A percentile compares a stretch with the other conserved stretches of the same genome.
phyloP scores from a whole-genome alignment of 169 alveolate genomes.

The Babesia sp. region DNA sequence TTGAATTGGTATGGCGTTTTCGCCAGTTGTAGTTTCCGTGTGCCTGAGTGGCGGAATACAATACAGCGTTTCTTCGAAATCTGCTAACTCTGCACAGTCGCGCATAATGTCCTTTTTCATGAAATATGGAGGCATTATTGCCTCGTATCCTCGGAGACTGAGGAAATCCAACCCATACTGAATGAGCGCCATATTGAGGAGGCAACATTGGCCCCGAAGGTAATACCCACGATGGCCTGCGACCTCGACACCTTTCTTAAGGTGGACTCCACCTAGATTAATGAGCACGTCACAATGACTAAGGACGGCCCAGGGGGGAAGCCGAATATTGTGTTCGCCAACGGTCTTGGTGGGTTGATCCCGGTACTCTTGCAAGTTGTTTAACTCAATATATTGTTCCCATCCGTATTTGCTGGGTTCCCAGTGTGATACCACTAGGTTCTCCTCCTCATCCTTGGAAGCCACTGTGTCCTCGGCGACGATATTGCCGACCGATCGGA shows the following conservation, averaged over 20 bases:
- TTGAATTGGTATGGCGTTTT: not conserved
- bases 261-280: constrained; percentile 88
- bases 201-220: constrained; percentile 93
- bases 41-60: constrained; percentile 66
- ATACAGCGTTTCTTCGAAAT: constrained; percentile 96
- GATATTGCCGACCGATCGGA: constrained; percentile 89
- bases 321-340: constrained; percentile 11
- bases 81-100: constrained; percentile 96
- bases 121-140: constrained; percentile 97
- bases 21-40: constrained; percentile 22
- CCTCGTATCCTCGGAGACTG: constrained; percentile 89
- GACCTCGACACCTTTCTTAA: constrained; percentile 91
- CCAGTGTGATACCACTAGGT: constrained; percentile 89
- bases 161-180: constrained; percentile 92
- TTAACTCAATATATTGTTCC: constrained; percentile 46
- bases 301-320: constrained; percentile 67
- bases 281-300: constrained; percentile 93
- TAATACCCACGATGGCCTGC: constrained; percentile 99
- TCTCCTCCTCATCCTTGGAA: constrained; percentile 92
- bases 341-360: constrained; percentile 24
- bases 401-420: constrained; percentile 81
- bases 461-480: constrained; percentile 90
- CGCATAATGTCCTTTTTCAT: constrained; percentile 94
- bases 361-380: not conserved
- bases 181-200: constrained; percentile 94